Evolutionary conservation across 768 basidiomycete species (phyloP), one percentile per base, ranked within the genome.

Genomic region (Psilocybe tampanensis): DNA sequence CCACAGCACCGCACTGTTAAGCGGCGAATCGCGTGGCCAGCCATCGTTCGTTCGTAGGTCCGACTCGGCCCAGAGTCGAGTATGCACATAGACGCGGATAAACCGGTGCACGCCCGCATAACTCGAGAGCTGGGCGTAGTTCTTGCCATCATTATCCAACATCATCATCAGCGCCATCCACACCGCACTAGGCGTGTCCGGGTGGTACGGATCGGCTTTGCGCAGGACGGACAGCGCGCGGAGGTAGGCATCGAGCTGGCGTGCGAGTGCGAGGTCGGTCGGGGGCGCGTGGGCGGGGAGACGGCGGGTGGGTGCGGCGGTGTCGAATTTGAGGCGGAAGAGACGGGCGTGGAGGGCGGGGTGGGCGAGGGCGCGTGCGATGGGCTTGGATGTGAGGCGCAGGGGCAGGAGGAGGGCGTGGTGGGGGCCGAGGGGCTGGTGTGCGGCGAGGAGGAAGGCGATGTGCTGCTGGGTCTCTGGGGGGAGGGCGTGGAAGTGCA

Each of bases 101-200:
- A 81, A 85, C 4, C 58, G 59, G 34, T 76, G 74, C 2, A 86
- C 72, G 3, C 80, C 78, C 0, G 83, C 86, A 21, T 70, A 73
- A 13, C n/a, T 3, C 54, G 80, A 74, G 47, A 90, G 80, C 69
- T 85, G 85, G 3, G 62, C 70, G 33, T 76, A 74, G 66, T 90
- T 90, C 66, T 78, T 79, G 32, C 86, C 86, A 68, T 90, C 88
- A 70, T 87, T 84, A 59, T 90, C 88, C 3, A 81, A 70, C 68
- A 86, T 67, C 76, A 90, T 80, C 42, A 86, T 63, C 50, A 80
- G 83, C 5, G 76, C 76, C 0, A 69, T 71, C 70, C 79, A 81
- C 19, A 90, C 74, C 55, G 74, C 19, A 33, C 81, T 76, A 19
- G 70, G 67, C 15, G 62, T 60, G 26, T 70, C 58, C 33, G 49